These are phyloP conservation scores for Talaromyces thailandensis DNA, from an alignment of 495 filamentous ascomycete species.

Conservation along the genomic window DNA sequence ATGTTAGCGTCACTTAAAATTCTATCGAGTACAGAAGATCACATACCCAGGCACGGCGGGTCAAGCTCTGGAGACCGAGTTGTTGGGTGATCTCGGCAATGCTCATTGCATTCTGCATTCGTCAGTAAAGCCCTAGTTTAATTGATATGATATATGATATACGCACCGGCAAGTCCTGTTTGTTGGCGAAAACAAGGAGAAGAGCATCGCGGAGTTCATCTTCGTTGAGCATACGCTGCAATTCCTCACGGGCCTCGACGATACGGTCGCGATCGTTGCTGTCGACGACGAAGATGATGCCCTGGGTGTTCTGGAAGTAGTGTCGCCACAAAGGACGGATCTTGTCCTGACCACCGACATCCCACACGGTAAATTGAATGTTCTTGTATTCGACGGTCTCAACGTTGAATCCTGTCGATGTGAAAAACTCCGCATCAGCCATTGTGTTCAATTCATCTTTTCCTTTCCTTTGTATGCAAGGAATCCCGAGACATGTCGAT, in stretches of 20 bases:
- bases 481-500: slow-evolving; percentile 1
- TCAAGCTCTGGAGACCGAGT: slow-evolving; percentile 97
- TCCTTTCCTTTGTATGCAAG: background rate
- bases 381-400: slow-evolving; percentile 99
- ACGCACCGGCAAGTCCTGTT: slow-evolving; percentile 98
- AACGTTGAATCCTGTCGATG: slow-evolving; percentile 88
- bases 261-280: slow-evolving; percentile 99
- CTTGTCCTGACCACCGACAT: slow-evolving; percentile 99
- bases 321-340: slow-evolving; percentile 99
- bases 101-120: slow-evolving; percentile 89
- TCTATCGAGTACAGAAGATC: background rate
- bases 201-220: slow-evolving; percentile 97
- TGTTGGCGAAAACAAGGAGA: slow-evolving; percentile 99
- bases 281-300: slow-evolving; percentile 99
- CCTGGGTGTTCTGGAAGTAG: slow-evolving; percentile 99
- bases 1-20: slow-evolving; percentile 9
- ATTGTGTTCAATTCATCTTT: background rate
- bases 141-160: background rate
- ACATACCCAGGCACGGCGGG: slow-evolving; percentile 96
- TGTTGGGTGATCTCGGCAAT: slow-evolving; percentile 99
- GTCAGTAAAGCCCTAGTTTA: slow-evolving; percentile 8
- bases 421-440: slow-evolving; percentile 2
- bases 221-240: slow-evolving; percentile 99
- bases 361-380: slow-evolving; percentile 99
- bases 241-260: slow-evolving; percentile 95